Evolutionary conservation across 371 early-diverging fungal genomes (phyloP).

Genomic region (Rhizopus delemar): DNA sequence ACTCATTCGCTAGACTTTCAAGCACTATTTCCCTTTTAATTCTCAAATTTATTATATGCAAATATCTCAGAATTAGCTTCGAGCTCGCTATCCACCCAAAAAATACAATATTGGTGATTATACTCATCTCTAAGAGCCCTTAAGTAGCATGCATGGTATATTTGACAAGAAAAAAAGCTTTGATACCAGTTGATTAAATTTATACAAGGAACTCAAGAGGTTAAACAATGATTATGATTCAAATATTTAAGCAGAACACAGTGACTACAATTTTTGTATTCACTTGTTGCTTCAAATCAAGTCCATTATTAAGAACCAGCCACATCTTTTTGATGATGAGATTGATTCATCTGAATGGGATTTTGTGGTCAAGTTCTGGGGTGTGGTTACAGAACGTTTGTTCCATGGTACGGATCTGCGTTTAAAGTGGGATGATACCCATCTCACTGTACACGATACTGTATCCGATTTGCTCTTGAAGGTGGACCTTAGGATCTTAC

Average conservation of each 20-base stretch:
- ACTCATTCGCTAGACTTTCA: too few relatives aligned
- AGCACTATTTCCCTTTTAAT: too few relatives aligned
- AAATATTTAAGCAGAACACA: slow-evolving; percentile 8
- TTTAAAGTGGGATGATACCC: slow-evolving; percentile 13
- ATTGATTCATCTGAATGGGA: too few relatives aligned
- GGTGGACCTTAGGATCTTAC: slow-evolving; percentile 6
- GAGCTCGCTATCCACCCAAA: slow-evolving; percentile 5
- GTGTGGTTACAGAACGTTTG: slow-evolving; percentile 7
- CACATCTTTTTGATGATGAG: too few relatives aligned
- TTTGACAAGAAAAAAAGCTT: slow-evolving; percentile 5
- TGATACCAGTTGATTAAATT: slow-evolving; percentile 4
- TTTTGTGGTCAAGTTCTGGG: not conserved
- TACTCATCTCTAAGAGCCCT: slow-evolving; percentile 1
- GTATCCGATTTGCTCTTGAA: slow-evolving; percentile 10
- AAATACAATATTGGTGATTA: not conserved
- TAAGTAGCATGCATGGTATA: not conserved
- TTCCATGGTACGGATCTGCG: slow-evolving; percentile 4
- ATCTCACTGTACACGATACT: slow-evolving; percentile 16
- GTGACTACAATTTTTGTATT: slow-evolving; percentile 1
- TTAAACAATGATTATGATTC: slow-evolving; percentile 8
- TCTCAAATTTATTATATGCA: too few relatives aligned
- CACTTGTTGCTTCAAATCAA: too few relatives aligned
- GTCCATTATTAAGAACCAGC: too few relatives aligned
- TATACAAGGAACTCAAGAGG: slow-evolving; percentile 9
- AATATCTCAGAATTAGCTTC: too few relatives aligned